phyloP scores from a whole-genome alignment of 768 basidiomycete species.

The Pleurotus tuoliensis region DNA sequence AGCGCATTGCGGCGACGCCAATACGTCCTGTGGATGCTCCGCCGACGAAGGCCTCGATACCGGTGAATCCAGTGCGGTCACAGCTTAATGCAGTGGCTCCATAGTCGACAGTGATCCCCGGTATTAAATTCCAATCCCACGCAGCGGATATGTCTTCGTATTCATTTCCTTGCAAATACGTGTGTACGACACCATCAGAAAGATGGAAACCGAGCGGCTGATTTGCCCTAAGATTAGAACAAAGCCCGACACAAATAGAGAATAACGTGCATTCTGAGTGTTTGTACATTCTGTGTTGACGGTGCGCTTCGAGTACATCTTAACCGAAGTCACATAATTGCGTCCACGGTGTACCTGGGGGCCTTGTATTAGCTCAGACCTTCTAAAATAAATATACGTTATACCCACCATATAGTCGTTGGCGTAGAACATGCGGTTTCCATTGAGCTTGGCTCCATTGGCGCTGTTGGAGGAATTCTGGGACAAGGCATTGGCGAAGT shows the following conservation, averaged over 20 bases:
- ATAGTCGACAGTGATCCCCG: conserved; percentile 68
- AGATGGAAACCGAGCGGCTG: conserved; percentile 68
- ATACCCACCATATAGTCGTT: conserved; percentile 64
- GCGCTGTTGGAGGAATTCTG: conserved; percentile 31
- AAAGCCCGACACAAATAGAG: background rate
- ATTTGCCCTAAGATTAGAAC: conserved; percentile 3
- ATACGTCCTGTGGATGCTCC: conserved; percentile 55
- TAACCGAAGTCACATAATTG: conserved; percentile 57
- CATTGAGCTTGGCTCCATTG: conserved; percentile 49
- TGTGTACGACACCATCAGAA: conserved; percentile 60
- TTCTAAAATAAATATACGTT: background rate
- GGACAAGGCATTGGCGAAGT: conserved; percentile 37
- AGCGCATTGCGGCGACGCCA: conserved; percentile 63
- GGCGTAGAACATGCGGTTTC: conserved; percentile 63
- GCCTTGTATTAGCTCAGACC: background rate
- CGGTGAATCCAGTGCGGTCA: conserved; percentile 34
- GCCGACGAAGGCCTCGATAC: conserved; percentile 59
- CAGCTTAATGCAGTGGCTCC: conserved; percentile 51
- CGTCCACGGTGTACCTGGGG: conserved; percentile 57
- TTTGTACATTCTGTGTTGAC: conserved; percentile 65
- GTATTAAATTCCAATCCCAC: conserved; percentile 79
- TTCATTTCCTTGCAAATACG: conserved; percentile 61
- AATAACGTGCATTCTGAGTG: conserved; percentile 46
- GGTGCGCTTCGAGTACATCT: conserved; percentile 59
- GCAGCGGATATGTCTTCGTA: conserved; percentile 70